Evolutionary conservation across 768 basidiomycete genomes (phyloP), one percentile per base, ranked within the genome.

Genomic region (Peribolospora kevripleyi): DNA sequence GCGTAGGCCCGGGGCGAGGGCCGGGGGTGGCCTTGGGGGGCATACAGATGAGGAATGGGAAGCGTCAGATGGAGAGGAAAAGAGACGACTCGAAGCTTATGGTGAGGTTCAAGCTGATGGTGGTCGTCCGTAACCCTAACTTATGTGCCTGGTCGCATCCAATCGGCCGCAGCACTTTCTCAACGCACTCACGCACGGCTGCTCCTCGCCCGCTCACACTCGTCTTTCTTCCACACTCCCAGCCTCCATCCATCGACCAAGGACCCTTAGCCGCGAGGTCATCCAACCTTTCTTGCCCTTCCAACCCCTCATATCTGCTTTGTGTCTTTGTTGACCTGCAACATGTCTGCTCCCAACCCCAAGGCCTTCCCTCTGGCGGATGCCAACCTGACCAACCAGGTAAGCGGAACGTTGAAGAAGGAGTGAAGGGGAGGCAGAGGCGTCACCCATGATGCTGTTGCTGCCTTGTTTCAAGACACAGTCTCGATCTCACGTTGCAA

Each of bases 331-430:
- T 25, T 25, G 25, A 25, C 25, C 25, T 25, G 25, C 25, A 25
- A 25, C 25, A 25, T 25, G 25, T 25, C 41, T 25, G 11, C 38
- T 49, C 14, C 11, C 5, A 48, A 61, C 60, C 58, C 59, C 45
- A 60, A 63, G 54, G 64, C 64, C 36, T 65, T 63, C 61, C 64
- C 64, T 43, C 62, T 65, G 53, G 84, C 93, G 56, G 75, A 81
- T 58, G 80, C 86, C 37, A 70, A 76, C 50, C 75, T 98, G 64
- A 93, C 88, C 65, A 90, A 95, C 75, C 77, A 82, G 61, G 88
- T 88, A 61, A 56, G 76, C 25, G 25, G 25, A 69, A 54, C 56
- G 13, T 6, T 48, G 10, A 46, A 13, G 52, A 9, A 2, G 37
- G 37, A 53, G 10, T 45, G 10, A 47, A 41, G n/a, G n/a, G n/a